A percentile compares a stretch with the other conserved stretches of the same genome.
These are phyloP conservation scores for Dendrobium officinale DNA, from an alignment of 106 monocot species.

Conservation along the genomic window DNA sequence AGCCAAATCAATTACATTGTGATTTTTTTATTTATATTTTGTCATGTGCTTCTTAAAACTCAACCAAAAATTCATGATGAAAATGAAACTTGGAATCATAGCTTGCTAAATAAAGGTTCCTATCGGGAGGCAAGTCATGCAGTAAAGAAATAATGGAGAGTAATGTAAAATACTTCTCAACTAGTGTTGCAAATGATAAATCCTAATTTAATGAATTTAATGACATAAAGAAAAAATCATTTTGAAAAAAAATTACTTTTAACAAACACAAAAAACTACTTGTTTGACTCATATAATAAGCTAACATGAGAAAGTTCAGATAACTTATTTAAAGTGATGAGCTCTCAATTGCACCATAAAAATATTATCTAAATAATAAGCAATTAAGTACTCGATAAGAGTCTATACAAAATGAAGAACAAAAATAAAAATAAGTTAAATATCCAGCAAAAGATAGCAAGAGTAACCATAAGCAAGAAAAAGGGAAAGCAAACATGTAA, in stretches of 20 bases:
- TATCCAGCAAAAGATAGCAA: background rate
- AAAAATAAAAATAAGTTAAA: constrained; percentile 5
- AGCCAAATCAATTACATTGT: background rate
- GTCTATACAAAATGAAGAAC: constrained; percentile 37
- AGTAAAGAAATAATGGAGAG: background rate
- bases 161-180: background rate
- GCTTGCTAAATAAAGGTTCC: background rate
- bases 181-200: background rate
- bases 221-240: too few relatives aligned
- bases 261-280: too few relatives aligned
- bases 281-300: background rate
- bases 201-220: too few relatives aligned
- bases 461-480: background rate
- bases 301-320: constrained; percentile 3
- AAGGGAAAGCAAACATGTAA: constrained; percentile 66
- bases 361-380: constrained; percentile 67
- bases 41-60: background rate
- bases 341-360: constrained; percentile 79
- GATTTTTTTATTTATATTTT: background rate
- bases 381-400: constrained; percentile 72
- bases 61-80: background rate
- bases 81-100: background rate
- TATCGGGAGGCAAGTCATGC: background rate
- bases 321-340: constrained; percentile 65
- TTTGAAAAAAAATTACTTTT: too few relatives aligned